These are phyloP conservation scores for Saccharomyces hybrid DNA, from an alignment of 1,139 yeast genomes.

Conservation along the genomic window DNA sequence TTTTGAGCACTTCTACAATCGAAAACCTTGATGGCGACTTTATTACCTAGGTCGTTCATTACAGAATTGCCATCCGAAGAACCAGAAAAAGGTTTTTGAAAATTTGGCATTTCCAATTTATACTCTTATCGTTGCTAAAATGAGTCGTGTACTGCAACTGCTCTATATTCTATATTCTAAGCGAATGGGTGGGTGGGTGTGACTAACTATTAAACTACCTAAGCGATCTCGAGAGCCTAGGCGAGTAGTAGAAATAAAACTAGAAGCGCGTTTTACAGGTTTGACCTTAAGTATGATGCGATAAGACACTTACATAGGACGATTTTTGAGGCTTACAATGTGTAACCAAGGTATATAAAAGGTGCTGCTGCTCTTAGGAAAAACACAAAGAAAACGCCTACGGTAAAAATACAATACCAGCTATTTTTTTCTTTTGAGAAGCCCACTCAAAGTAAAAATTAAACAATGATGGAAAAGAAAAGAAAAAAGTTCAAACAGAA, in stretches of 20 bases:
- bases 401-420: not conserved
- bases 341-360: not conserved
- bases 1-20: not conserved
- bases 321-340: not conserved
- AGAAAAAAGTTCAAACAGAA: not conserved
- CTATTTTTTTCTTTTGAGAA: not conserved
- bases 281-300: not conserved
- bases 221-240: not conserved
- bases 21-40: not conserved
- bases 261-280: not conserved
- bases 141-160: not conserved
- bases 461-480: not conserved
- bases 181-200: constrained; percentile 1
- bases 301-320: not conserved
- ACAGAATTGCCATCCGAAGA: not conserved
- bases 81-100: not conserved
- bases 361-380: not conserved
- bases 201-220: not conserved
- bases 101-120: not conserved
- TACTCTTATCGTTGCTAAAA: not conserved
- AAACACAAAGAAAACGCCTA: not conserved
- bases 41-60: not conserved
- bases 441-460: not conserved
- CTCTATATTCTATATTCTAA: not conserved
- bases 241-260: not conserved